Percentiles rank a stretch among this genome's conserved stretches.
phyloP scores from a whole-genome alignment of 2,329 filamentous ascomycete genomes.

The Apiospora kogelbergensis region DNA sequence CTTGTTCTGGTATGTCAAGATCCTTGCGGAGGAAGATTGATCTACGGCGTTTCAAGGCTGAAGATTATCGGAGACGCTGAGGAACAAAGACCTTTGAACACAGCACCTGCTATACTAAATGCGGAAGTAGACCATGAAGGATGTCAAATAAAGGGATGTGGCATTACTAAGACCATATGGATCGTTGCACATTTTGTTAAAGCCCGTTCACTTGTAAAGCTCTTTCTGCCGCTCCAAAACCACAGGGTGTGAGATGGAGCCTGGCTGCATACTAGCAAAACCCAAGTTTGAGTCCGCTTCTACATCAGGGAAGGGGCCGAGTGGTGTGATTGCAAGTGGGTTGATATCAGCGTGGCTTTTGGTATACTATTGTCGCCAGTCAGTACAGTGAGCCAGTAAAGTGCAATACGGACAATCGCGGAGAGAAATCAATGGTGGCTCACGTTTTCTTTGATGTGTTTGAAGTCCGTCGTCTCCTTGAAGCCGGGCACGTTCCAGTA shows the following conservation, averaged over 20 bases:
- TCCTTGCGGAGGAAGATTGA: too few species aligned
- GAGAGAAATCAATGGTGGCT: conserved; percentile 9
- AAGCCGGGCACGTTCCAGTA: conserved; percentile 58
- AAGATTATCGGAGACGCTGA: too few species aligned
- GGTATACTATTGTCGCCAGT: conserved; percentile 32
- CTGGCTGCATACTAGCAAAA: conserved; percentile 46
- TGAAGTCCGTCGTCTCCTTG: conserved; percentile 61
- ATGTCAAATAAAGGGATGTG: too few species aligned
- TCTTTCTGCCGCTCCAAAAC: conserved; percentile 34
- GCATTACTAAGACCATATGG: too few species aligned
- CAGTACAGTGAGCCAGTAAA: not conserved
- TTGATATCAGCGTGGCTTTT: conserved; percentile 62
- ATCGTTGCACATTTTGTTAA: too few species aligned
- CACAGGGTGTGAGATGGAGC: conserved; percentile 43
- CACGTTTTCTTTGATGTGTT: conserved; percentile 66
- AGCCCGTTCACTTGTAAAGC: not conserved
- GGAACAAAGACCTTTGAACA: too few species aligned
- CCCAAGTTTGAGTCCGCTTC: conserved; percentile 51
- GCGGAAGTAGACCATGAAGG: too few species aligned
- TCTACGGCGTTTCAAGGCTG: too few species aligned
- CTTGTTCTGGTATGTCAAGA: too few species aligned
- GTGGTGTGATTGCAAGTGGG: conserved; percentile 60
- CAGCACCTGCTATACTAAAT: too few species aligned
- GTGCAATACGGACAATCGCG: not conserved
- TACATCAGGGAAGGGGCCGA: conserved; percentile 60